Base-by-base conservation (phyloP, 176 grass and related monocot genomes). In the Dactylis glomerata region DNA sequence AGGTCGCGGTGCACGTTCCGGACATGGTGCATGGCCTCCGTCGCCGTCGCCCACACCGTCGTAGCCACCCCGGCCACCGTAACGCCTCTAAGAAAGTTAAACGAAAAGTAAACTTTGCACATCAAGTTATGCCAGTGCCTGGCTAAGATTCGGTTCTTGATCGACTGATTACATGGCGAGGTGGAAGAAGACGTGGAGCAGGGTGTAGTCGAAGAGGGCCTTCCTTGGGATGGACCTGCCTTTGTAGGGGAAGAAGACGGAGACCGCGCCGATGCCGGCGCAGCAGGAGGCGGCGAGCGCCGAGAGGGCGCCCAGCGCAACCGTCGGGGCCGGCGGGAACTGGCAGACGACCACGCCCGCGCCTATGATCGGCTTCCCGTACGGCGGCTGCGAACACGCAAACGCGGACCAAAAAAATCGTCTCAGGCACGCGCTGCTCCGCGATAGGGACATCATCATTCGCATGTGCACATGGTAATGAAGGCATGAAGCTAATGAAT, bases 221-320 rank as follows among this genome's bases (percentile, higher is more conserved):
- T 86, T 58, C 64, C 28, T 69, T 1, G 92, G 75, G 33, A 94
- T 6, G 28, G 45, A 50, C 50, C 40, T 61, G 41, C 76, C 88
- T 0, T 81, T 61, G 78, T 92, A 91, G 77, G 95, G 80, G 68
- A 81, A 89, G 84, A 90, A 87, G n/a, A 95, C 12, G 9, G 82
- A 72, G 34, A 87, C 15, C 2, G 82, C 75, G 31, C 95, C 90
- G 15, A 84, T n/a, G 10, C 41, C 67, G 33, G 75, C 52, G 33
- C 38, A 62, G 23, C 76, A 64, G 78, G 84, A 24, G n/a, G 68
- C 75, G 15, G 82, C 15, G 6, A 89, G 31, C 17, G 82, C 28
- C 0, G 86, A 92, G 4, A 94, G 9, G 22, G 73, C 82, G 0
- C 90, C 86, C 1, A 91, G 56, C 20, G 73, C 61, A n/a, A 86